Conservation (phyloP, 169 alveolate genomes). For the Eimeria mitis region DNA sequence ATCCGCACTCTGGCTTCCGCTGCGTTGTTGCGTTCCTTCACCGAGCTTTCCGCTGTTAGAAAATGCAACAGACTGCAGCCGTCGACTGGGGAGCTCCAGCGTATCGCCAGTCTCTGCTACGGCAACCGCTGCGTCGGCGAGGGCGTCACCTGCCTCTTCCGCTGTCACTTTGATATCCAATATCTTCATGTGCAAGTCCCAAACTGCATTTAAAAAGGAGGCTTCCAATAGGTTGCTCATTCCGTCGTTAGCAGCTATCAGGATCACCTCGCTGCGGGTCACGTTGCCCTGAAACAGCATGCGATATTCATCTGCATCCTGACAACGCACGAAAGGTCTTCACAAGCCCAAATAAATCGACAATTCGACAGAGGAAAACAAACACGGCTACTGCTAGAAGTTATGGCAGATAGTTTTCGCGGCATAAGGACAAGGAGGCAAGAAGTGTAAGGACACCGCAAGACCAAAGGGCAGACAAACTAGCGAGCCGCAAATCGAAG, state of each 20-base stretch:
- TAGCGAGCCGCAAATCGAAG: not conserved
- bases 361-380: not conserved
- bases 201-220: slow-evolving; percentile 74
- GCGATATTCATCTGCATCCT: slow-evolving; percentile 65
- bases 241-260: slow-evolving; percentile 62
- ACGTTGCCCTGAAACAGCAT: slow-evolving; percentile 74
- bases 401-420: not conserved
- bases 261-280: slow-evolving; percentile 77
- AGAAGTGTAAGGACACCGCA: not conserved
- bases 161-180: slow-evolving; percentile 45
- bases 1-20: not conserved
- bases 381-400: not conserved
- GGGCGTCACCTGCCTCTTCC: slow-evolving; percentile 22
- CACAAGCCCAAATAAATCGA: not conserved
- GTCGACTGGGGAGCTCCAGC: slow-evolving; percentile 20
- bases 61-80: not conserved
- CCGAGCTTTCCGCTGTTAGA: not conserved
- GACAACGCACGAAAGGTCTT: not conserved
- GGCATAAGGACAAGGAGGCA: not conserved
- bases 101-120: slow-evolving; percentile 59
- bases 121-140: slow-evolving; percentile 21
- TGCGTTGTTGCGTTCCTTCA: not conserved
- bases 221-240: slow-evolving; percentile 56
- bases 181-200: slow-evolving; percentile 68
- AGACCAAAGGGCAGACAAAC: not conserved